A percentile compares a stretch with the other conserved stretches of the same genome.
Conservation (phyloP, 352 stramenopile species). For the Phytopythium aichiense region DNA sequence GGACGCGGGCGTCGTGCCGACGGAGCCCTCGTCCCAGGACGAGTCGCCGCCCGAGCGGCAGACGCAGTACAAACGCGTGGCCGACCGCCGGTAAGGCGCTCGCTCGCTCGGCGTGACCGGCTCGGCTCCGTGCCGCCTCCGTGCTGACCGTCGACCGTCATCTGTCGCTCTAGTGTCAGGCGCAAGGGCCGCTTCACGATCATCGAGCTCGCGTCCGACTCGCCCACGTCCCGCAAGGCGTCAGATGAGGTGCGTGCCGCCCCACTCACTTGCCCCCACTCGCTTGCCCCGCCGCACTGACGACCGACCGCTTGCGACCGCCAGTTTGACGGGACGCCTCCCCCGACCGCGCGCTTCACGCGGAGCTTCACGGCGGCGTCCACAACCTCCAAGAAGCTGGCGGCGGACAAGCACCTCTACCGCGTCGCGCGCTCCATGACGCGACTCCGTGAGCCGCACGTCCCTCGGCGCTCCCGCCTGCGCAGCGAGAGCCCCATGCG, state of each 20-base stretch:
- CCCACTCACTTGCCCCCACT: not conserved
- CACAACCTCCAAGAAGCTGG: slow-evolving; percentile 15
- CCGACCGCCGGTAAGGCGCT: slow-evolving; percentile 22
- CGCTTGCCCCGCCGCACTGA: not conserved
- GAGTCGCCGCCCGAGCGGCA: slow-evolving; percentile 31
- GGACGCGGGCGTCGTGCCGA: slow-evolving; percentile 5
- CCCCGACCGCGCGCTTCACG: slow-evolving; percentile 14
- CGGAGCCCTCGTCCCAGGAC: slow-evolving; percentile 25
- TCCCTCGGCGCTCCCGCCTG: slow-evolving; percentile 23
- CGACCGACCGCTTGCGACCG: not conserved
- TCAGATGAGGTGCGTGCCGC: slow-evolving; percentile 40
- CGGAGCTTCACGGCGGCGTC: slow-evolving; percentile 16
- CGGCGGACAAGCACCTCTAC: slow-evolving; percentile 17
- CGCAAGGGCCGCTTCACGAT: slow-evolving; percentile 83
- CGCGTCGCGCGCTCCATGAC: slow-evolving; percentile 36
- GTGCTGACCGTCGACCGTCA: slow-evolving; percentile 3
- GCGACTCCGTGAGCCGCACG: slow-evolving; percentile 22
- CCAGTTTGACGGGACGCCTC: slow-evolving; percentile 5
- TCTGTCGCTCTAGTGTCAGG: slow-evolving; percentile 41
- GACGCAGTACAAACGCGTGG: slow-evolving; percentile 7
- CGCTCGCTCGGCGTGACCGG: too few species aligned
- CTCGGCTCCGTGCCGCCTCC: too few species aligned
- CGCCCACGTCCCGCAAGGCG: slow-evolving; percentile 45
- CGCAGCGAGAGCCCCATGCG: slow-evolving; percentile 47
- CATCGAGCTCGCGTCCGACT: slow-evolving; percentile 69